Percentiles rank a stretch among this genome's conserved stretches.
These are phyloP conservation scores for Solanum paucissectum DNA, from an alignment of 257 asterid species.

Conservation along the genomic window DNA sequence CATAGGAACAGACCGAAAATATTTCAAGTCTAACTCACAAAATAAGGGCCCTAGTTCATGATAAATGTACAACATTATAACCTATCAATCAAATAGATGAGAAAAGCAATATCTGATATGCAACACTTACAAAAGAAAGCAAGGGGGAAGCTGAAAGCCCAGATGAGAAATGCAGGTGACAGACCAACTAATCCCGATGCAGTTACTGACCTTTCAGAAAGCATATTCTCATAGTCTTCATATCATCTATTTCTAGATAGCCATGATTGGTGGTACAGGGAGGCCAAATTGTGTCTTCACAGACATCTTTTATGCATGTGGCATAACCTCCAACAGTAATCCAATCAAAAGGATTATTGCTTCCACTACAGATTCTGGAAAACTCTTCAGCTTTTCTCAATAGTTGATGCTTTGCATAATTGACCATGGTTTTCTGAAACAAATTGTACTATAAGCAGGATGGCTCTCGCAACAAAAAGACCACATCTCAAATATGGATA, in stretches of 20 bases:
- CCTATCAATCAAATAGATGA: background rate
- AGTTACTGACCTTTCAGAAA: background rate
- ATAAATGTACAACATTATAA: background rate
- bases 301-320: background rate
- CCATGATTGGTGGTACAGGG: background rate
- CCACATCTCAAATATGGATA: background rate
- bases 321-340: background rate
- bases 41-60: background rate
- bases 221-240: background rate
- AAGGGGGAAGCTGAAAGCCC: background rate
- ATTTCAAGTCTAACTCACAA: background rate
- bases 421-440: background rate
- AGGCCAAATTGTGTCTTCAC: background rate
- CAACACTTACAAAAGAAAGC: conserved; percentile 3
- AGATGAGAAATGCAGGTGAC: background rate
- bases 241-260: background rate
- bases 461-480: background rate
- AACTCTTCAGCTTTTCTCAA: background rate
- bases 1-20: background rate
- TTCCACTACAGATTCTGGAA: background rate
- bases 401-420: background rate
- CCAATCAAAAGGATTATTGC: background rate
- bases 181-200: background rate
- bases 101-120: background rate
- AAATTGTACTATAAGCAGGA: background rate